Evolutionary conservation across 768 basidiomycete species (phyloP), one percentile per base, ranked within the genome.

Genomic region (Crepidotus variabilis): DNA sequence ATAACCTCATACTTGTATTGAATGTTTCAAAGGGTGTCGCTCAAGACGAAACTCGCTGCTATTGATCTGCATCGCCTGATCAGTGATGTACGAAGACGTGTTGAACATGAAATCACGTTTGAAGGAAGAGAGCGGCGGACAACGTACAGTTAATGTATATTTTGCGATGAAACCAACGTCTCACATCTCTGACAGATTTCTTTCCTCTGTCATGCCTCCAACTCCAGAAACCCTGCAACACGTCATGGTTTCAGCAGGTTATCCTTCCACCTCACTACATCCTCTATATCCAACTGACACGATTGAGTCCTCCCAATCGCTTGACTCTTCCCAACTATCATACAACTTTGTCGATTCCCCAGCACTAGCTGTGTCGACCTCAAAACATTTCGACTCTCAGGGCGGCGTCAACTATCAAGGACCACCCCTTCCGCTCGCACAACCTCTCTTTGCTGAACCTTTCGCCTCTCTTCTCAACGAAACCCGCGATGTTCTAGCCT

Each of bases 1-100:
- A 50, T n/a, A 13, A 4, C 22, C 22, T 51, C 8, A 8, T 28
- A 28, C 28, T 28, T 28, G n/a, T 28, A 28, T 28, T 28, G 28
- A 51, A 20, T n/a, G 34, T 13, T 57, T 35, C 52, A 14, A 61
- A 95, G 94, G 1, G 86, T 96, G n/a, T 88, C 90, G 0, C 71
- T 96, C 14, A 95, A 95, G 70, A 77, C 79, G 2, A 87, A 87
- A 61, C 73, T 95, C n/a, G 78, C 84, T 1, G 69, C 80, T 0
- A 77, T 79, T 23, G 94, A 94, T 62, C 71, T 94, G 13, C 82
- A 85, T 61, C 71, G 81, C 8, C 77, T 92, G 0, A 69, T 96
- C 13, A 74, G 76, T 55, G 89, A 94, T 57, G 86, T 94, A 14
- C 80, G 94, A 20, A 74, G 85, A 54, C 75, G 86, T 7, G 85